Percentiles rank a stretch among this genome's conserved stretches.
phyloP scores from a whole-genome alignment of 2,329 filamentous ascomycete genomes.

The Pyrenophora graminea region DNA sequence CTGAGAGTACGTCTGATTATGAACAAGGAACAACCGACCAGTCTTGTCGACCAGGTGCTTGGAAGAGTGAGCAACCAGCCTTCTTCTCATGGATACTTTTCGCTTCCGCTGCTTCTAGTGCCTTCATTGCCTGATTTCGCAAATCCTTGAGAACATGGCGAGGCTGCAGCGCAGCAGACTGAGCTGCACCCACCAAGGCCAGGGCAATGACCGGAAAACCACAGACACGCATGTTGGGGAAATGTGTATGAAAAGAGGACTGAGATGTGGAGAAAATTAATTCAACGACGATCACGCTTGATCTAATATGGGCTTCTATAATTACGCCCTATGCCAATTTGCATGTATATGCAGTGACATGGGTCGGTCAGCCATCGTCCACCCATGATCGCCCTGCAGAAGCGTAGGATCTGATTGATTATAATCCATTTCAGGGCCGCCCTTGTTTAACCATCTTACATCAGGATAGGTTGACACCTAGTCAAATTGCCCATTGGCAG shows the following conservation, averaged over 20 bases:
- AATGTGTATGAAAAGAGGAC: not conserved
- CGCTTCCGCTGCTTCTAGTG: slow-evolving; percentile 10
- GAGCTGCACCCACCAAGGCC: slow-evolving; percentile 11
- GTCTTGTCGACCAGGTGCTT: slow-evolving; percentile 16
- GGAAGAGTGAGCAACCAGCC: slow-evolving; percentile 11
- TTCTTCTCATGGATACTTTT: slow-evolving; percentile 8
- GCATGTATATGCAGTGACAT: slow-evolving; percentile 2
- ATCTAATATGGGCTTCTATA: not conserved
- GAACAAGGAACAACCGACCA: slow-evolving; percentile 12
- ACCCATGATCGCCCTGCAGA: no score
- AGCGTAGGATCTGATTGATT: no score
- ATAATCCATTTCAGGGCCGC: no score
- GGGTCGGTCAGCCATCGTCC: not conserved
- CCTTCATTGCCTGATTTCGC: slow-evolving; percentile 17
- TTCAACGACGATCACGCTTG: no score
- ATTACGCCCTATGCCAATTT: no score
- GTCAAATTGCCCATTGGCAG: no score
- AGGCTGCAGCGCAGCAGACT: slow-evolving; percentile 11
- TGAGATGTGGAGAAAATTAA: no score
- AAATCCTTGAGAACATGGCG: slow-evolving; percentile 17
- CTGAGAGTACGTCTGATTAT: not conserved
- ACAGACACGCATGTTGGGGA: slow-evolving; percentile 8
- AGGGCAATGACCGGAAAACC: slow-evolving; percentile 6
- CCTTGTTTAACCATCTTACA: no score
- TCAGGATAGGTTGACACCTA: no score